Evolutionary conservation across 2,329 filamentous ascomycete genomes (phyloP), one percentile per base, ranked within the genome.

Genomic region (Neofusicoccum sp.): DNA sequence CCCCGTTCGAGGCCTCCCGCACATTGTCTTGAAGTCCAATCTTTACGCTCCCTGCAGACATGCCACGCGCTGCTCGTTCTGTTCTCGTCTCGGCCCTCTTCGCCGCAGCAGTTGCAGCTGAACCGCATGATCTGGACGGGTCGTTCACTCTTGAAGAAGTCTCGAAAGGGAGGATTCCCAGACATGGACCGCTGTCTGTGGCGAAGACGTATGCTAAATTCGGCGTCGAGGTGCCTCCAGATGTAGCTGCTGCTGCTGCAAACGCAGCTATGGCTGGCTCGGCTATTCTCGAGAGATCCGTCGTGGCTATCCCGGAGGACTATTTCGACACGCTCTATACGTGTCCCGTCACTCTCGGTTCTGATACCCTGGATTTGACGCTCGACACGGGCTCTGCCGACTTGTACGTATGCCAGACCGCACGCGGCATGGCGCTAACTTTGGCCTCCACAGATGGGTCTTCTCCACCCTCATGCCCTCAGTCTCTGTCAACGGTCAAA

Each of bases 321-420:
- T 7, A 11, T 28, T 73, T 73, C 64, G 74, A 76, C 49, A 69
- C 69, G 5, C 66, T 70, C 16, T 81, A 80, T 67, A 73, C 80
- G 4, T 78, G 73, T 66, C 85, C 87, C 0, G 85, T 92, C 49
- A 81, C 79, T 2, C 79, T 92, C 65, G 90, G 89, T 45, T 78
- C 83, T 71, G 86, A 89, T 69, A 84, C 79, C 2, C 73, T 91
- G 66, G 83, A 86, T 64, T 73, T 93, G 64, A 88, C 91, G 71
- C 84, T 93, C 65, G 90, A 93, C 67, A 93, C 90, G 12, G 89
- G 81, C 65, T 89, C 81, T 66, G 81, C 87, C 45, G 88, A 90
- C 76, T 83, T 90, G 89, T 87, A 75, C 84, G 89, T 86, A 43
- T 89, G 88, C 77, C 14, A 54, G 63, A 56, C 47, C 31, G 31